These are phyloP conservation scores for Anthostomella pinea DNA, from an alignment of 2,329 filamentous ascomycete genomes.

Conservation along the genomic window DNA sequence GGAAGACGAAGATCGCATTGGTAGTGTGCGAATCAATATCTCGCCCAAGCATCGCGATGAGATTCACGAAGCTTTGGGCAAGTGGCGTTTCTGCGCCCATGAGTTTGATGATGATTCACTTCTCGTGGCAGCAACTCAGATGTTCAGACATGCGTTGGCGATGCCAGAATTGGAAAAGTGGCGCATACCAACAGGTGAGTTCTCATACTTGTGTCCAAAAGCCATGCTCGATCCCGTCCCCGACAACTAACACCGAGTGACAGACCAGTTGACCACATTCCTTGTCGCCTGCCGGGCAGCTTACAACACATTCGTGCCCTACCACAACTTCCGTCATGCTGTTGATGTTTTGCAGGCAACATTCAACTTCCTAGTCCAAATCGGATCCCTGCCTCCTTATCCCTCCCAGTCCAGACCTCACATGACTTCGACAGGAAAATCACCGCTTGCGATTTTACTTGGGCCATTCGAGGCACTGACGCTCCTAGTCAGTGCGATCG, in stretches of 20 bases:
- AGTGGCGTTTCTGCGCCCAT: constrained; percentile 88
- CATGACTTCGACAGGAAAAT: constrained; percentile 41
- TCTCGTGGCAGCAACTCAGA: constrained; percentile 77
- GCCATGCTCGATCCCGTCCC: constrained; percentile 19
- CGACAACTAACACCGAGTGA: constrained; percentile 38
- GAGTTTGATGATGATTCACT: constrained; percentile 88
- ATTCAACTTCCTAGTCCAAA: constrained; percentile 82
- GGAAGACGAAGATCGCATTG: constrained; percentile 60
- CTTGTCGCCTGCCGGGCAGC: constrained; percentile 83
- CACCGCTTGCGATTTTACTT: constrained; percentile 71
- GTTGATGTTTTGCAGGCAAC: constrained; percentile 93
- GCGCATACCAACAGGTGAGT: constrained; percentile 73
- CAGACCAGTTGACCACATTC: constrained; percentile 80
- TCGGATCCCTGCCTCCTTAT: constrained; percentile 73
- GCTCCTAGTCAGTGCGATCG: constrained; percentile 90
- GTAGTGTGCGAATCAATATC: constrained; percentile 66
- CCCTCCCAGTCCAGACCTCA: constrained; percentile 37
- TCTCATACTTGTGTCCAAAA: not conserved
- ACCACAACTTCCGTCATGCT: constrained; percentile 97
- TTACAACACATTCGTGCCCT: constrained; percentile 96
- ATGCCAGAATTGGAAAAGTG: constrained; percentile 80
- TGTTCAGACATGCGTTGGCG: constrained; percentile 83
- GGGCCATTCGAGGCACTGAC: constrained; percentile 84
- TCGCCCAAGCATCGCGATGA: constrained; percentile 60
- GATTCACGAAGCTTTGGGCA: constrained; percentile 68